These are phyloP conservation scores for Cryptococcus hybrid DNA, from an alignment of 1,284 basidiomycete species.

Conservation along the genomic window DNA sequence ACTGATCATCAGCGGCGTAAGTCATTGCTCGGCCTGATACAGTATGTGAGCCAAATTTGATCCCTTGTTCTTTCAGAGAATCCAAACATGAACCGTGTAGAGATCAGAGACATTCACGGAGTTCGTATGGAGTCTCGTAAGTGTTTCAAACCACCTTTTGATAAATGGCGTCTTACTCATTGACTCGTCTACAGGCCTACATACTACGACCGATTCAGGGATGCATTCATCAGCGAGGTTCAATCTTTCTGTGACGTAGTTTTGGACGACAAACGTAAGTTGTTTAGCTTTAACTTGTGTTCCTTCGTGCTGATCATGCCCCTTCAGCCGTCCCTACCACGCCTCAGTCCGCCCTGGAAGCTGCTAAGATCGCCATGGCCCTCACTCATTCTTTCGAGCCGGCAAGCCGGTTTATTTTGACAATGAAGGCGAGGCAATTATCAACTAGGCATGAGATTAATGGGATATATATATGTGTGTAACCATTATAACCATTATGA, in stretches of 20 bases:
- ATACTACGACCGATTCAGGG: slow-evolving; percentile 20
- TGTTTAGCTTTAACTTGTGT: neutral
- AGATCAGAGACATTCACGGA: slow-evolving; percentile 19
- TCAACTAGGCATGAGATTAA: no score
- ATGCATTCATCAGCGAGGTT: slow-evolving; percentile 27
- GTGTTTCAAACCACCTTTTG: no score
- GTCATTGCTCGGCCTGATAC: neutral
- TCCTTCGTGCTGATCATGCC: neutral
- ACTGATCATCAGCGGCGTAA: slow-evolving; percentile 17
- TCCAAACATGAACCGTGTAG: slow-evolving; percentile 13
- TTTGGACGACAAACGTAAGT: slow-evolving; percentile 21
- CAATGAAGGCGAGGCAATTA: slow-evolving; percentile 10
- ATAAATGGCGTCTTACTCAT: no score
- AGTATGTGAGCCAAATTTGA: neutral
- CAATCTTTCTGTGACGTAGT: slow-evolving; percentile 11
- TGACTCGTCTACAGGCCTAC: slow-evolving; percentile 2
- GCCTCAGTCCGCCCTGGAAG: slow-evolving; percentile 18
- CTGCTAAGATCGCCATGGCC: slow-evolving; percentile 19
- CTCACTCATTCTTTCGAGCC: slow-evolving; percentile 10
- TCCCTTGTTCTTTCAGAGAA: slow-evolving; percentile 2
- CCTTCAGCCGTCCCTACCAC: slow-evolving; percentile 8
- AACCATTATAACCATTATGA: no score
- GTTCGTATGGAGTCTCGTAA: neutral
- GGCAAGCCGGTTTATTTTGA: slow-evolving; percentile 20
- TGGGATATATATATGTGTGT: no score